A percentile compares a stretch with the other conserved stretches of the same genome.
Conservation (phyloP, 495 filamentous ascomycete genomes). For the Clavariopsis aquatica region DNA sequence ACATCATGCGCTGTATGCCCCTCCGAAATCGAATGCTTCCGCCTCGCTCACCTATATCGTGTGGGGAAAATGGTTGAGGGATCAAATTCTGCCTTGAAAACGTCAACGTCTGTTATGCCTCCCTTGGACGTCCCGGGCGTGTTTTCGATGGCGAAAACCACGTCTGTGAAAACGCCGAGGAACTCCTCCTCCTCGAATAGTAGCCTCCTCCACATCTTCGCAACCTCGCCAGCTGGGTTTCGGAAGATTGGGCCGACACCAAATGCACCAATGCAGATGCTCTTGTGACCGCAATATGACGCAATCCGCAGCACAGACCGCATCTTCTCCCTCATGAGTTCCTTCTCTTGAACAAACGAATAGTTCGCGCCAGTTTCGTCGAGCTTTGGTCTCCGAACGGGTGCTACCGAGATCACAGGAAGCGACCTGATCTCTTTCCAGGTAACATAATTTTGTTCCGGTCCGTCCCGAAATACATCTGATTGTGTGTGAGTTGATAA, state of each 20-base stretch:
- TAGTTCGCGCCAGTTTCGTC: constrained; percentile 65
- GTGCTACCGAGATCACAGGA: constrained; percentile 70
- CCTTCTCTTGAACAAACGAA: constrained; percentile 66
- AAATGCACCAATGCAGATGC: constrained; percentile 69
- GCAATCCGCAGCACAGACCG: constrained; percentile 68
- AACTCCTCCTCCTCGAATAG: constrained; percentile 67
- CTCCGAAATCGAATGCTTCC: not conserved
- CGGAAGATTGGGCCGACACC: constrained; percentile 68
- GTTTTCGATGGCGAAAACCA: constrained; percentile 69
- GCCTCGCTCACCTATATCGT: constrained; percentile 20
- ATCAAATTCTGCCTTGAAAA: constrained; percentile 48
- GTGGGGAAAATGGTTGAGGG: constrained; percentile 45
- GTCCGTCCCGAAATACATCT: constrained; percentile 58
- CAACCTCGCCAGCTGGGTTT: constrained; percentile 68
- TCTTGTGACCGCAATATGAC: constrained; percentile 57
- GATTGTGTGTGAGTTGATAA: not conserved
- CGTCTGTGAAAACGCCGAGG: constrained; percentile 63
- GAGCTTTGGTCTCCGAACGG: constrained; percentile 69
- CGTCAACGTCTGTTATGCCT: constrained; percentile 44
- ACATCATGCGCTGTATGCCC: constrained; percentile 4
- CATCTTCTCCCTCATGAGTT: constrained; percentile 71
- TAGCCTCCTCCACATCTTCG: constrained; percentile 67
- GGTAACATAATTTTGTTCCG: constrained; percentile 50
- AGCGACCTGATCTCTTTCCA: constrained; percentile 52
- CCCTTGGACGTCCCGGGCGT: constrained; percentile 33